These are phyloP conservation scores for Maudiozyma turicensis DNA, from an alignment of 805 yeast genomes.

Conservation along the genomic window DNA sequence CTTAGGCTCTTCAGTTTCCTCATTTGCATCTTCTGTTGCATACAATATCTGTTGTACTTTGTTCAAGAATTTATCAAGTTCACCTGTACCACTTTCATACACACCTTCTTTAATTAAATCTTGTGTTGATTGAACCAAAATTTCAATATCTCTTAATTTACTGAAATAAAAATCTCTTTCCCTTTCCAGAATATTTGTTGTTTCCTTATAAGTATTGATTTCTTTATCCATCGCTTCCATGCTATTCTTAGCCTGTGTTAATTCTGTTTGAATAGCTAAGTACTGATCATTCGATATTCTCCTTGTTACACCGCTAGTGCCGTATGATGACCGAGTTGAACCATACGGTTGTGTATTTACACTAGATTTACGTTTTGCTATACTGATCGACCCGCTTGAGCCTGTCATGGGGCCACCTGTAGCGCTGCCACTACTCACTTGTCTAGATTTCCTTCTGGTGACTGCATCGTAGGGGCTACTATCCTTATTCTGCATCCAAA, in stretches of 20 bases:
- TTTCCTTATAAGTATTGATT: conserved; percentile 44
- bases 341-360: neutral
- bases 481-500: conserved; percentile 70
- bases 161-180: conserved; percentile 88
- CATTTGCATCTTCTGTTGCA: conserved; percentile 78
- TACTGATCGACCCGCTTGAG: conserved; percentile 8
- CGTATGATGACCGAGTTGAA: conserved; percentile 17
- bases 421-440: conserved; percentile 8
- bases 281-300: conserved; percentile 22
- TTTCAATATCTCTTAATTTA: conserved; percentile 82
- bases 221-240: conserved; percentile 35
- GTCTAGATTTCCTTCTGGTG: conserved; percentile 39
- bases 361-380: conserved; percentile 20
- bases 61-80: conserved; percentile 36
- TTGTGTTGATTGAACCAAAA: conserved; percentile 55
- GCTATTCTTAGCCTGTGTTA: conserved; percentile 36
- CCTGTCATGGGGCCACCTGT: neutral
- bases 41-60: conserved; percentile 71
- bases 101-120: conserved; percentile 40
- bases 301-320: conserved; percentile 17
- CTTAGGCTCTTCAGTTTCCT: conserved; percentile 34
- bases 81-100: conserved; percentile 25
- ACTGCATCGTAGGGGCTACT: conserved; percentile 64
- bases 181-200: conserved; percentile 58
- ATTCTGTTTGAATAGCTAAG: conserved; percentile 33